phyloP scores from a whole-genome alignment of 306 rosid genomes.

The Psophocarpus tetragonolobus region DNA sequence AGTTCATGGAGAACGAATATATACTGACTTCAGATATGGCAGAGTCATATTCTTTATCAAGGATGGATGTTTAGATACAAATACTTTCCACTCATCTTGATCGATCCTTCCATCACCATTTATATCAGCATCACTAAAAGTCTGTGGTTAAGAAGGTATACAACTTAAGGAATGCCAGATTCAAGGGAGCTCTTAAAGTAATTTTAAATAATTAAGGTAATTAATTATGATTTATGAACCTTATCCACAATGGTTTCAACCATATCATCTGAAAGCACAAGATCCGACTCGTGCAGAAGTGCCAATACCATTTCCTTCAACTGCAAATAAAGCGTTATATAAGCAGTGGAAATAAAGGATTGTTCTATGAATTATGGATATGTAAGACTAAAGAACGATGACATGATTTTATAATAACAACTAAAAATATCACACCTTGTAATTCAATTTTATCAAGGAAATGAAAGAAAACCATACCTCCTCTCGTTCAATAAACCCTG shows the following conservation, averaged over 20 bases:
- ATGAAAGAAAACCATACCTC: slow-evolving; percentile 56
- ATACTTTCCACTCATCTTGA: slow-evolving; percentile 90
- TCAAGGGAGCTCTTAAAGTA: slow-evolving; percentile 4
- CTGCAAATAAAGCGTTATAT: slow-evolving; percentile 45
- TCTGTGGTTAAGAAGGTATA: slow-evolving; percentile 43
- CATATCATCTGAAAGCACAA: slow-evolving; percentile 73
- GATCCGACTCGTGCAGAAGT: slow-evolving; percentile 79
- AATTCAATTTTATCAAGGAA: background rate
- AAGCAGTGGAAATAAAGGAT: slow-evolving; percentile 8
- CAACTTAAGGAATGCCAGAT: slow-evolving; percentile 1
- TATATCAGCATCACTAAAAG: slow-evolving; percentile 74
- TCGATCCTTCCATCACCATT: slow-evolving; percentile 87
- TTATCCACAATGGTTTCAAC: slow-evolving; percentile 76
- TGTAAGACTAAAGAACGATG: background rate
- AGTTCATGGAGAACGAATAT: slow-evolving; percentile 18
- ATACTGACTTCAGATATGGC: slow-evolving; percentile 74
- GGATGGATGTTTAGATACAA: slow-evolving; percentile 75
- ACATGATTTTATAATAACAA: background rate
- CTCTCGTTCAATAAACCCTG: slow-evolving; percentile 78
- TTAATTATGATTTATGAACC: slow-evolving; percentile 47
- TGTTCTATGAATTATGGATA: background rate
- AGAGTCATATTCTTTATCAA: slow-evolving; percentile 87
- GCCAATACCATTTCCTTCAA: slow-evolving; percentile 90
- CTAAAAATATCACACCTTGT: background rate
- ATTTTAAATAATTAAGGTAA: background rate